A percentile compares a stretch with the other conserved stretches of the same genome.
phyloP scores from a whole-genome alignment of 768 basidiomycete genomes.

The Calocybe indica region DNA sequence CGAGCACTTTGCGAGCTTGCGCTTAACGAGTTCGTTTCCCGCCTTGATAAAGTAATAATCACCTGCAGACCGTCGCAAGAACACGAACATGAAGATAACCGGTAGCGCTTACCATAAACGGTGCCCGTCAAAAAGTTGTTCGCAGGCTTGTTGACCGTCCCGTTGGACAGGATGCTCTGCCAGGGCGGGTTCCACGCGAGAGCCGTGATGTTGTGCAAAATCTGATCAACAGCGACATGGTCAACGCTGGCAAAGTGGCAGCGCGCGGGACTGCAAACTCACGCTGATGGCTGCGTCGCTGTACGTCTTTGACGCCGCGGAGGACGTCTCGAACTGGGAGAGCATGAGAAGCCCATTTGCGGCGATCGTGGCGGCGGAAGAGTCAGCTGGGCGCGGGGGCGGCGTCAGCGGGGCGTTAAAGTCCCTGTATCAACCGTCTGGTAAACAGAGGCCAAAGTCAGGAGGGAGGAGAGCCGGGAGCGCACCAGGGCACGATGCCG shows the following conservation, averaged over 20 bases:
- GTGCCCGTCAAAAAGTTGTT: constrained; percentile 57
- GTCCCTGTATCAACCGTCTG: constrained; percentile 40
- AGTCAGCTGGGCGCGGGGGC: constrained; percentile 54
- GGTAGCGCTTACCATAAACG: constrained; percentile 37
- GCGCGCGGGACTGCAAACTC: constrained; percentile 6
- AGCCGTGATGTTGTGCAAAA: constrained; percentile 40
- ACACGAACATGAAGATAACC: background rate
- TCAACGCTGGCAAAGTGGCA: background rate
- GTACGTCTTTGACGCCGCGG: constrained; percentile 32
- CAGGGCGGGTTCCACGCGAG: constrained; percentile 55
- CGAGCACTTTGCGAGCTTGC: constrained; percentile 36
- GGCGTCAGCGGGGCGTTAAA: constrained; percentile 62
- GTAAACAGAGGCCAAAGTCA: background rate
- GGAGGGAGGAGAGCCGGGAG: constrained; percentile 2
- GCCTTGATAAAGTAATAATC: constrained; percentile 60
- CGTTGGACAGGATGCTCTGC: constrained; percentile 62
- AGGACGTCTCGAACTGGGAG: constrained; percentile 33
- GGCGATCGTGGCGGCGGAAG: constrained; percentile 62
- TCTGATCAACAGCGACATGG: constrained; percentile 17
- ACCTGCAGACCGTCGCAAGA: constrained; percentile 25
- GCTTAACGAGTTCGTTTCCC: constrained; percentile 44
- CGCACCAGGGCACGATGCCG: constrained; percentile 65
- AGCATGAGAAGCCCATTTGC: constrained; percentile 56
- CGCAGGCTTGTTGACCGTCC: constrained; percentile 54
- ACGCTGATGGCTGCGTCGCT: constrained; percentile 44